Evolutionary conservation across 2,329 filamentous ascomycete genomes (phyloP).

Genomic region (Pseudogymnoascus sp.): DNA sequence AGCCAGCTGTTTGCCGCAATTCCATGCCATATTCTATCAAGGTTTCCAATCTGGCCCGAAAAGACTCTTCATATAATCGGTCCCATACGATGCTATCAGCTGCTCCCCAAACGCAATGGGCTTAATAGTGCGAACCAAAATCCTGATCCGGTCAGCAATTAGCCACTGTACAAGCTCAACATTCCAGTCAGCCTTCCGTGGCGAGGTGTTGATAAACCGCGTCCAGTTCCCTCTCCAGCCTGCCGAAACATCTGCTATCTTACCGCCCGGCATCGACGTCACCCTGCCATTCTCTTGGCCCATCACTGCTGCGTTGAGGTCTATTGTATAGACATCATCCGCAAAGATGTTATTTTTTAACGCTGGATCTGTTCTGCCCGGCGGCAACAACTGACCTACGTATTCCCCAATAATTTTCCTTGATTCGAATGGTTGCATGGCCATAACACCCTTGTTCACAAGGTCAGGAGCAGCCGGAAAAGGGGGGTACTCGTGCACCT

Average conservation of each 20-base stretch:
- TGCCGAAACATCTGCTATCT: neutral
- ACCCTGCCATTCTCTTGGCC: neutral
- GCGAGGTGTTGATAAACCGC: neutral
- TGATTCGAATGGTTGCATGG: neutral
- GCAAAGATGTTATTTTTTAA: neutral
- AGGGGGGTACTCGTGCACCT: neutral
- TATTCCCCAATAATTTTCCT: neutral
- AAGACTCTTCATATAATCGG: neutral
- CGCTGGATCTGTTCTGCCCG: neutral
- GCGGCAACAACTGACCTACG: neutral
- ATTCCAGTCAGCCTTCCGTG: neutral
- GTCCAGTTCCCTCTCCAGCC: conserved; percentile 1
- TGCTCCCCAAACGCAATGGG: neutral
- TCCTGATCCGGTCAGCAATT: neutral
- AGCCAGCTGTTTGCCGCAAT: neutral
- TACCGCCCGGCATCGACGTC: neutral
- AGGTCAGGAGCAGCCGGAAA: neutral
- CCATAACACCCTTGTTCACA: neutral
- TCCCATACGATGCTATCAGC: neutral
- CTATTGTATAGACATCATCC: neutral
- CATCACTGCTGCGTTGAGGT: neutral
- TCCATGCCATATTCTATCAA: neutral
- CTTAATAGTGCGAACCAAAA: neutral
- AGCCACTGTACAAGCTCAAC: neutral
- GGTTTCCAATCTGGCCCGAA: neutral